These are phyloP conservation scores for Aspergillus unguis DNA, from an alignment of 2,329 filamentous ascomycete genomes.

Conservation along the genomic window DNA sequence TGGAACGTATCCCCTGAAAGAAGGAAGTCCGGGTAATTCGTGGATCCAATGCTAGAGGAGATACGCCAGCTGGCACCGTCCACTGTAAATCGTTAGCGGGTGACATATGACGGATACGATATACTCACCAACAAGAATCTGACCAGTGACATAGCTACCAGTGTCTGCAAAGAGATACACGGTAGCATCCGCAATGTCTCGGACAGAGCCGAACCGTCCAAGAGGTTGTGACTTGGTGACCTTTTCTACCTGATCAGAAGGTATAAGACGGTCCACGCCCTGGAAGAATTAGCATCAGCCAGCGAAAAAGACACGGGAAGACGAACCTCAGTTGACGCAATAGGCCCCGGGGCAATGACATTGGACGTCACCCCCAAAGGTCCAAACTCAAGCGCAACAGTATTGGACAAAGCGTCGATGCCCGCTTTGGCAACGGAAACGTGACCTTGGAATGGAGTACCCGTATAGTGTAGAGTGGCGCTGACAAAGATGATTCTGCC, in stretches of 20 bases:
- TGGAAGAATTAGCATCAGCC: slow-evolving; percentile 17
- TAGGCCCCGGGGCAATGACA: slow-evolving; percentile 82
- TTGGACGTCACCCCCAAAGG: slow-evolving; percentile 84
- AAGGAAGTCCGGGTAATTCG: slow-evolving; percentile 58
- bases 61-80: slow-evolving; percentile 43
- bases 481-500: slow-evolving; percentile 88
- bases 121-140: slow-evolving; percentile 62
- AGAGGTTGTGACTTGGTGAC: slow-evolving; percentile 60
- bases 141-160: slow-evolving; percentile 81
- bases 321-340: slow-evolving; percentile 69
- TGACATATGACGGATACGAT: no score
- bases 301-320: not conserved
- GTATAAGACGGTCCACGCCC: slow-evolving; percentile 64
- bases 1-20: slow-evolving; percentile 52
- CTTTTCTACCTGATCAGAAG: slow-evolving; percentile 50
- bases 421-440: slow-evolving; percentile 89
- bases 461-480: slow-evolving; percentile 87
- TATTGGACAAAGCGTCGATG: slow-evolving; percentile 78
- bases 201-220: slow-evolving; percentile 73
- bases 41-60: slow-evolving; percentile 29
- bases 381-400: slow-evolving; percentile 82
- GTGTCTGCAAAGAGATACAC: slow-evolving; percentile 84
- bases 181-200: slow-evolving; percentile 89
- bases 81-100: slow-evolving; percentile 23
- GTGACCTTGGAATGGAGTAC: slow-evolving; percentile 80